phyloP scores from a whole-genome alignment of 2,329 filamentous ascomycete species.

The Botrytis sinoallii region DNA sequence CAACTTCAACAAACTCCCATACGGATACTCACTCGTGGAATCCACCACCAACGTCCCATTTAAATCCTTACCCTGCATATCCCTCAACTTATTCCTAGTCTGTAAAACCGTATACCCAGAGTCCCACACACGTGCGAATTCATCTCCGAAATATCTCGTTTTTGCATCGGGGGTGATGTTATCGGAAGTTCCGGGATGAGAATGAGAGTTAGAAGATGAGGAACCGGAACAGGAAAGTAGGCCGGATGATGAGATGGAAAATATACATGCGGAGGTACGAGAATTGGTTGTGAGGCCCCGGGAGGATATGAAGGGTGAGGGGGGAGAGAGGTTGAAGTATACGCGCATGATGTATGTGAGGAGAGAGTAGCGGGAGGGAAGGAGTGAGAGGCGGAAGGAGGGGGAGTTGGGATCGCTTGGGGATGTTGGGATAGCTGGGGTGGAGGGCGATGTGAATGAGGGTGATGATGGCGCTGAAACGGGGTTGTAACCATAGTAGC shows the following conservation, averaged over 20 bases:
- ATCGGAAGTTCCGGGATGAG: too few species aligned
- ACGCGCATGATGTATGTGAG: background rate
- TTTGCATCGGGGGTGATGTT: too few species aligned
- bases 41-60: background rate
- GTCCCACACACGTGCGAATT: background rate
- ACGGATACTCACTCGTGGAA: constrained; percentile 8
- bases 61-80: background rate
- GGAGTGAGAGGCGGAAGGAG: background rate
- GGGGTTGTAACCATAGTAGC: background rate
- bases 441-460: background rate
- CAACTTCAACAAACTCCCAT: constrained; percentile 7
- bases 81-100: background rate
- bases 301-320: background rate
- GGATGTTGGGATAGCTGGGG: background rate
- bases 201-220: background rate
- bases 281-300: background rate
- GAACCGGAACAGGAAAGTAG: background rate
- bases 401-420: background rate
- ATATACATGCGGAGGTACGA: background rate
- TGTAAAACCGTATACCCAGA: background rate
- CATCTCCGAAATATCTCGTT: background rate
- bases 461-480: background rate
- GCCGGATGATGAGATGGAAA: background rate
- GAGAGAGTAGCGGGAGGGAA: constrained; percentile 1
- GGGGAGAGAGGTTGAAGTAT: background rate